These are phyloP conservation scores for Calonectria pseudoreteaudii DNA, from an alignment of 2,329 filamentous ascomycete genomes.

Conservation along the genomic window DNA sequence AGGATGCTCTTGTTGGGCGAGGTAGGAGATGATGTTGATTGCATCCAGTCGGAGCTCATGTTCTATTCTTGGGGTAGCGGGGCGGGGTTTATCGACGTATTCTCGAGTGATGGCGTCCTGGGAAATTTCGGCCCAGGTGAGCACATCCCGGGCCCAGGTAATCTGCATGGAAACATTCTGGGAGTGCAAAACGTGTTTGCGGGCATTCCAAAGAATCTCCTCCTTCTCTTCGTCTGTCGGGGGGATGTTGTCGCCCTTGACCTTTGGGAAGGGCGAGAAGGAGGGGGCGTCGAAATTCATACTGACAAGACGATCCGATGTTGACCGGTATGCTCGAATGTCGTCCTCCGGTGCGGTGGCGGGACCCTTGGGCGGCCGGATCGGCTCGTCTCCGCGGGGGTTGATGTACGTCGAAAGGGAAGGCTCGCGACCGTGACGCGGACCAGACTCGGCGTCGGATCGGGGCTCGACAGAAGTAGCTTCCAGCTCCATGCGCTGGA, in stretches of 20 bases:
- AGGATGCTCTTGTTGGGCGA: slow-evolving; percentile 91
- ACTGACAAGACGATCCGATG: slow-evolving; percentile 51
- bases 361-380: slow-evolving; percentile 47
- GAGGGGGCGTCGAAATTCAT: slow-evolving; percentile 73
- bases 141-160: slow-evolving; percentile 93
- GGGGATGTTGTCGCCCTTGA: slow-evolving; percentile 88
- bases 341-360: slow-evolving; percentile 51
- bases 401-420: slow-evolving; percentile 56
- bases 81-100: slow-evolving; percentile 63
- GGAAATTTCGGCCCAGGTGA: slow-evolving; percentile 88
- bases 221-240: slow-evolving; percentile 96
- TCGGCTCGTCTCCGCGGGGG: slow-evolving; percentile 43
- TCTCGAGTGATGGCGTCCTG: slow-evolving; percentile 81
- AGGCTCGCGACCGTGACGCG: slow-evolving; percentile 56
- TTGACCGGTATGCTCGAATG: slow-evolving; percentile 52
- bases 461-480: slow-evolving; percentile 63
- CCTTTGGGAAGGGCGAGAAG: slow-evolving; percentile 92
- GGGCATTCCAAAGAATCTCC: slow-evolving; percentile 85
- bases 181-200: slow-evolving; percentile 86
- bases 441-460: slow-evolving; percentile 46
- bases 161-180: slow-evolving; percentile 97
- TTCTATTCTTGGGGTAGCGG: slow-evolving; percentile 86
- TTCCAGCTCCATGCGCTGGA: slow-evolving; percentile 90
- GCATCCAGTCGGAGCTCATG: slow-evolving; percentile 90
- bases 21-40: slow-evolving; percentile 89